These are phyloP conservation scores for Thermothielavioides terrestris DNA, from an alignment of 495 filamentous ascomycete genomes.

Conservation along the genomic window DNA sequence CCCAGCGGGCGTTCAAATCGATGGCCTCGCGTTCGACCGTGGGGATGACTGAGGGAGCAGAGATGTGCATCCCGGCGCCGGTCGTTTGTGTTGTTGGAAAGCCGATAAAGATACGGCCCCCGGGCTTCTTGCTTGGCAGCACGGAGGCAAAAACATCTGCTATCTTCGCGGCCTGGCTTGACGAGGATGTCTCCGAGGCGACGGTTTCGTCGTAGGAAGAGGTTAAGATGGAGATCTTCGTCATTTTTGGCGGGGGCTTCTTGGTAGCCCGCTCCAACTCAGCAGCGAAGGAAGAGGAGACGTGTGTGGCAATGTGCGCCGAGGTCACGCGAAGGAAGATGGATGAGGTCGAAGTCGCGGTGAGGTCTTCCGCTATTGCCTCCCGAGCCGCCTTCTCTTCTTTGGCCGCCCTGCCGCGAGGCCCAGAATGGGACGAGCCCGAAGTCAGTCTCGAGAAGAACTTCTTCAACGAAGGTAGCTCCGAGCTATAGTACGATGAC, in stretches of 20 bases:
- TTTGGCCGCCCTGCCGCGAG: slow-evolving; percentile 37
- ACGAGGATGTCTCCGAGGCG: slow-evolving; percentile 45
- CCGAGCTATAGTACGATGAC: slow-evolving; percentile 30
- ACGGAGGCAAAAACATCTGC: slow-evolving; percentile 82
- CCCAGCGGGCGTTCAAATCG: slow-evolving; percentile 89
- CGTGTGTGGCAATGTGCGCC: slow-evolving; percentile 65
- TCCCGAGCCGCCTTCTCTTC: slow-evolving; percentile 49
- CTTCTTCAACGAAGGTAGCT: slow-evolving; percentile 54
- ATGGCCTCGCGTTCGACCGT: slow-evolving; percentile 98
- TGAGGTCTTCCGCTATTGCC: slow-evolving; percentile 57
- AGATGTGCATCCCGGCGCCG: slow-evolving; percentile 88
- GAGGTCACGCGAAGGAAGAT: slow-evolving; percentile 86
- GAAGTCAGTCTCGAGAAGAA: slow-evolving; percentile 71
- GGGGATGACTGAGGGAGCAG: slow-evolving; percentile 93
- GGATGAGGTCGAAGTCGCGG: slow-evolving; percentile 53
- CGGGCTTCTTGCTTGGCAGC: slow-evolving; percentile 68
- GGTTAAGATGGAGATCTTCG: slow-evolving; percentile 76
- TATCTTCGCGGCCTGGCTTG: slow-evolving; percentile 41
- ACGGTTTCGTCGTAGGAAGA: slow-evolving; percentile 79
- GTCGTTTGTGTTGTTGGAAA: slow-evolving; percentile 98
- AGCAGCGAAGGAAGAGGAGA: slow-evolving; percentile 55
- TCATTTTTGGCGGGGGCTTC: slow-evolving; percentile 84
- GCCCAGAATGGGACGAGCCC: slow-evolving; percentile 31
- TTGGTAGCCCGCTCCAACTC: slow-evolving; percentile 96
- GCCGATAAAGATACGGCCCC: slow-evolving; percentile 89